Evolutionary conservation across 495 filamentous ascomycete genomes (phyloP).

Genomic region (Aspergillus panamensis): DNA sequence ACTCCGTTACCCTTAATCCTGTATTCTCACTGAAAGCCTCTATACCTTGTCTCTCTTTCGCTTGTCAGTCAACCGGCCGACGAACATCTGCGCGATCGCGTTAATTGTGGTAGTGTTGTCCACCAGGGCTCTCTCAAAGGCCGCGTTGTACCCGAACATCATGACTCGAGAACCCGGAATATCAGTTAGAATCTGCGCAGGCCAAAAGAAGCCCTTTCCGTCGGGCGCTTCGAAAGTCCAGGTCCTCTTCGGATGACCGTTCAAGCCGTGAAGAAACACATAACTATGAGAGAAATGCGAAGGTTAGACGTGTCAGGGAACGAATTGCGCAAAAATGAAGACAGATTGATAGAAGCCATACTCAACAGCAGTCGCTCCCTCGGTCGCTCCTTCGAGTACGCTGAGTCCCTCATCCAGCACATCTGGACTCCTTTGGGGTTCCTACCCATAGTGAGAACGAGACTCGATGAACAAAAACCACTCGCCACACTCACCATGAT

Average conservation of each 20-base stretch:
- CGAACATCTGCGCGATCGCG: slow-evolving; percentile 1
- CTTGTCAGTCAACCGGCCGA: background rate
- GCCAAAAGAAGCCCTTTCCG: background rate
- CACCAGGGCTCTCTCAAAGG: background rate
- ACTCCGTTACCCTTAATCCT: background rate
- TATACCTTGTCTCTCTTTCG: background rate
- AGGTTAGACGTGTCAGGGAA: background rate
- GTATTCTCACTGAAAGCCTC: background rate
- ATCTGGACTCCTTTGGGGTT: background rate
- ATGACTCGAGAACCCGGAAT: background rate
- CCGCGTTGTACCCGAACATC: slow-evolving; percentile 1
- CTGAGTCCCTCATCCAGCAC: background rate
- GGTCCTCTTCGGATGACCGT: background rate
- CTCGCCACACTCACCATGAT: background rate
- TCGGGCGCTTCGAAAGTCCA: background rate
- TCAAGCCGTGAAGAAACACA: background rate
- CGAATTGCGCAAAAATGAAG: background rate
- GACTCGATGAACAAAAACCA: background rate
- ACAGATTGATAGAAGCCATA: background rate
- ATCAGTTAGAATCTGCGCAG: background rate
- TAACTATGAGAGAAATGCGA: background rate
- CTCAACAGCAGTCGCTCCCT: slow-evolving; percentile 1
- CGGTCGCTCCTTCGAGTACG: background rate
- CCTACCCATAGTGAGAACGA: background rate
- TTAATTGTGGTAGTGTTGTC: background rate